A percentile compares a stretch with the other conserved stretches of the same genome.
phyloP scores from a whole-genome alignment of 1,284 basidiomycete genomes.

The Leucoagaricus sp. region DNA sequence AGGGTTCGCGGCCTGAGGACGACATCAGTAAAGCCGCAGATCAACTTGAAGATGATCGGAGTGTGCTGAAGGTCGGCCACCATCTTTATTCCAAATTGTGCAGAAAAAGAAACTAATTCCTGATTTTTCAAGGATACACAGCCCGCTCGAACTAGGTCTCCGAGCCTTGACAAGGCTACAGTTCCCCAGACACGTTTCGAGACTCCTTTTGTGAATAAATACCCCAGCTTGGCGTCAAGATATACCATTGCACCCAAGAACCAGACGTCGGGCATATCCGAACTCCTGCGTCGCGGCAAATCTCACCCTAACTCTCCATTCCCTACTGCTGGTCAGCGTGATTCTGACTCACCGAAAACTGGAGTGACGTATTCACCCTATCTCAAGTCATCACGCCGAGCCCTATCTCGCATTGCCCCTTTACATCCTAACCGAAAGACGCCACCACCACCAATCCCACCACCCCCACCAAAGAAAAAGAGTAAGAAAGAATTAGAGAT shows the following conservation, averaged over 20 bases:
- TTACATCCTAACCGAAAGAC: conserved; percentile 70
- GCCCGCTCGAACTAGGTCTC: conserved; percentile 15
- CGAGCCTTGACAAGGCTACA: not conserved
- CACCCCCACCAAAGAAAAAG: conserved; percentile 69
- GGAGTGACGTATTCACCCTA: conserved; percentile 57
- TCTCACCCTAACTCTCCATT: conserved; percentile 67
- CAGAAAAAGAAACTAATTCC: too few relatives aligned
- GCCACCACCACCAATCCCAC: conserved; percentile 62
- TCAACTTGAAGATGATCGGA: conserved; percentile 7
- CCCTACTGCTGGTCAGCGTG: conserved; percentile 35
- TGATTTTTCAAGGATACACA: conserved; percentile 28
- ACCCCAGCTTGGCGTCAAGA: conserved; percentile 10
- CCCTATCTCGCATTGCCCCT: conserved; percentile 68
- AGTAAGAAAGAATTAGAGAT: conserved; percentile 73
- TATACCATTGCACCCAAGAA: conserved; percentile 45
- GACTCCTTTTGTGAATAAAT: conserved; percentile 30
- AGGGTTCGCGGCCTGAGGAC: conserved; percentile 9
- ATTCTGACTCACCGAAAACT: conserved; percentile 19
- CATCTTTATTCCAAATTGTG: too few relatives aligned
- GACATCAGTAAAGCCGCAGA: conserved; percentile 12
- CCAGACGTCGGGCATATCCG: conserved; percentile 65
- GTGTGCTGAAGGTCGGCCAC: conserved; percentile 21
- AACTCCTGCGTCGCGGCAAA: conserved; percentile 71
- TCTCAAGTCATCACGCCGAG: conserved; percentile 59
- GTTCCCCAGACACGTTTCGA: conserved; percentile 17